Percentiles rank a stretch among this genome's conserved stretches.
These are phyloP conservation scores for Aaosphaeria pasadenensis DNA, from an alignment of 2,329 filamentous ascomycete genomes.

Conservation along the genomic window DNA sequence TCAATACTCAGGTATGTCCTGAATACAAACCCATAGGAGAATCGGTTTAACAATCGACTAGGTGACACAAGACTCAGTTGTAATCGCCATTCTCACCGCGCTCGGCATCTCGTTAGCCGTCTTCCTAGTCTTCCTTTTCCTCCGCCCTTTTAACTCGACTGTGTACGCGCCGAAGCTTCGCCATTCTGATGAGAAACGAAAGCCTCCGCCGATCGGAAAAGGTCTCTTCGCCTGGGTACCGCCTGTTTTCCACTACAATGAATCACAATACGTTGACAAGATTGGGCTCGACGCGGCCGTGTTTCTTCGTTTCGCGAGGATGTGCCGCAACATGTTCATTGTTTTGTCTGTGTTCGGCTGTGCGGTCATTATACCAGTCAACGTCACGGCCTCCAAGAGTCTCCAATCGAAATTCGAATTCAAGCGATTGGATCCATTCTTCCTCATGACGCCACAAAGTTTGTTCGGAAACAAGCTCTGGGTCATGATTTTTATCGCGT, in stretches of 20 bases:
- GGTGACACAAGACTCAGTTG: constrained; percentile 63
- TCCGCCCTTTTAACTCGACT: constrained; percentile 85
- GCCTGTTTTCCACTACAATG: constrained; percentile 74
- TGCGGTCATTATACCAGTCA: constrained; percentile 76
- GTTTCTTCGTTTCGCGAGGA: constrained; percentile 82
- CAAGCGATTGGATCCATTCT: constrained; percentile 12
- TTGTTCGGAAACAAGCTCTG: constrained; percentile 52
- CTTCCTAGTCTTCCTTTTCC: constrained; percentile 77
- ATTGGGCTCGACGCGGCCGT: constrained; percentile 89
- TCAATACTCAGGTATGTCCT: constrained; percentile 5
- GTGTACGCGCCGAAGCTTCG: constrained; percentile 95
- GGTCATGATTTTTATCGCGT: constrained; percentile 59
- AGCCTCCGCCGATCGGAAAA: constrained; percentile 80
- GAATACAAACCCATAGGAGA: too few relatives aligned
- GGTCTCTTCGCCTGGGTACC: constrained; percentile 84
- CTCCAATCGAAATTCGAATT: constrained; percentile 12
- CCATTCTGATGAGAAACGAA: constrained; percentile 85
- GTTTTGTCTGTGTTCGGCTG: constrained; percentile 70
- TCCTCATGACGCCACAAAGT: constrained; percentile 43
- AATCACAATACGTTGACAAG: constrained; percentile 73
- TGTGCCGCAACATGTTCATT: constrained; percentile 90
- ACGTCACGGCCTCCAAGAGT: constrained; percentile 48
- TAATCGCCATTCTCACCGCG: constrained; percentile 77
- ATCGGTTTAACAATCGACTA: constrained; percentile 19
- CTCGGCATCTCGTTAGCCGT: constrained; percentile 71